Base-by-base conservation (phyloP, 352 stramenopile genomes). In the Globisporangium canariense region DNA sequence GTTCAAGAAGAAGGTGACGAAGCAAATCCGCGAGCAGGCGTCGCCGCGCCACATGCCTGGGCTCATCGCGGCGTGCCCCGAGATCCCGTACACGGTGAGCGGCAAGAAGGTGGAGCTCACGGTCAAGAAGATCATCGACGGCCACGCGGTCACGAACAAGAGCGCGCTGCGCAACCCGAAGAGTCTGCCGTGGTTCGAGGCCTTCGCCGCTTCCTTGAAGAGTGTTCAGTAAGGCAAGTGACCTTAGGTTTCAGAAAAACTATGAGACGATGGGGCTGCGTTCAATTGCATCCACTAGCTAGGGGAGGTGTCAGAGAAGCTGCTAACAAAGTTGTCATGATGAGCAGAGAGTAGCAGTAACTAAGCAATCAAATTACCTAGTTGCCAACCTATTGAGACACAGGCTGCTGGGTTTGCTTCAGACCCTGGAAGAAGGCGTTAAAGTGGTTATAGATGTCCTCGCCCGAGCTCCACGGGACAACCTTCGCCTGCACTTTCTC, bases 21-120 rank as follows among this genome's bases (percentile, higher is more conserved):
- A 74, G 46, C 55, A 62, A 20, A 90, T 93, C 64, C 82, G 81
- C 8, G 74, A 85, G 36, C 69, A 87, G 71, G 74, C 74, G 36
- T 90, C 81, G 25, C 84, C 81, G 13, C 82, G 84, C 8, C 84
- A 93, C 69, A 76, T 93, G 47, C 85, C 85, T 4, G 72, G 71
- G 0, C 62, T 82, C 30, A 76, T 93, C n/a, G 74, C 81, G 32
- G 73, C 73, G 8, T 89, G 80, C 28, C 85, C 85, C 4, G 80
- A 83, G 32, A 91, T 93, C 60, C 85, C 85, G 40, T 81, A 90
- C 69, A 93, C 82, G 2, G 77, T 90, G 55, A 91, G 81, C 51
- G 84, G 84, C 32, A 93, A 93, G 71, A 91, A 91, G 57, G 82
- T 93, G 41, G 85, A 93, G 63, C 70, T 93, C 41, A 88, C 82